phyloP scores from a whole-genome alignment of 768 basidiomycete species.

The Coprinopsis sp. region DNA sequence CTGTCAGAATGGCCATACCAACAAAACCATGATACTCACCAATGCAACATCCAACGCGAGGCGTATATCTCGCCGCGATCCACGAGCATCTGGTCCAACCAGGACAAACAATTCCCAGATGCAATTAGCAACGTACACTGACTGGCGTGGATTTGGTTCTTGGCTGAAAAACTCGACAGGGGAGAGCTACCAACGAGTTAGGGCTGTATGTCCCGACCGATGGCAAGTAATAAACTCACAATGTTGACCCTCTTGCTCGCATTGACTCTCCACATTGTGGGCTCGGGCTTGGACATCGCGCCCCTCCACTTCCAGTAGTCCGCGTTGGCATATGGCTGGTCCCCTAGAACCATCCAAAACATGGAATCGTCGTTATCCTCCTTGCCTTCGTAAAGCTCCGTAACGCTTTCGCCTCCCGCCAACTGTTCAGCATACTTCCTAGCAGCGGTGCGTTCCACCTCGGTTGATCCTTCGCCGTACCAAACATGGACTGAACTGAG shows the following conservation, averaged over 20 bases:
- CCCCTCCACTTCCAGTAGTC: slow-evolving; percentile 80
- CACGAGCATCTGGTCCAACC: slow-evolving; percentile 63
- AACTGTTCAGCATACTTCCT: slow-evolving; percentile 53
- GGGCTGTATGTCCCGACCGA: neutral
- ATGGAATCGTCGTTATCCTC: slow-evolving; percentile 60
- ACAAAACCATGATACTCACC: slow-evolving; percentile 30
- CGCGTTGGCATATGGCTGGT: slow-evolving; percentile 68
- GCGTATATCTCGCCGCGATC: slow-evolving; percentile 52
- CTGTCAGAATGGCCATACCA: neutral
- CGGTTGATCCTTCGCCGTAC: slow-evolving; percentile 69
- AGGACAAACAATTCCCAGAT: slow-evolving; percentile 78
- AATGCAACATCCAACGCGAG: slow-evolving; percentile 54
- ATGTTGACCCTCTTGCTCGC: slow-evolving; percentile 25
- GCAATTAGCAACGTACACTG: slow-evolving; percentile 68
- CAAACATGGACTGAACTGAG: slow-evolving; percentile 73
- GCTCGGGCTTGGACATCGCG: slow-evolving; percentile 29
- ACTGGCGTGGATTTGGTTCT: slow-evolving; percentile 33
- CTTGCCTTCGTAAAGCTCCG: slow-evolving; percentile 63
- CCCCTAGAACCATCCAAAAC: slow-evolving; percentile 86
- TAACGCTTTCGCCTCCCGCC: slow-evolving; percentile 28
- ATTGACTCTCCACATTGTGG: slow-evolving; percentile 61
- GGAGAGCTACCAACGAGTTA: slow-evolving; percentile 36
- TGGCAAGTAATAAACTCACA: slow-evolving; percentile 31
- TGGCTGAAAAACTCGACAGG: slow-evolving; percentile 40
- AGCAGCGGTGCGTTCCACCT: slow-evolving; percentile 58